Conservation (phyloP, 768 basidiomycete species). For the Tylopilus sp. region DNA sequence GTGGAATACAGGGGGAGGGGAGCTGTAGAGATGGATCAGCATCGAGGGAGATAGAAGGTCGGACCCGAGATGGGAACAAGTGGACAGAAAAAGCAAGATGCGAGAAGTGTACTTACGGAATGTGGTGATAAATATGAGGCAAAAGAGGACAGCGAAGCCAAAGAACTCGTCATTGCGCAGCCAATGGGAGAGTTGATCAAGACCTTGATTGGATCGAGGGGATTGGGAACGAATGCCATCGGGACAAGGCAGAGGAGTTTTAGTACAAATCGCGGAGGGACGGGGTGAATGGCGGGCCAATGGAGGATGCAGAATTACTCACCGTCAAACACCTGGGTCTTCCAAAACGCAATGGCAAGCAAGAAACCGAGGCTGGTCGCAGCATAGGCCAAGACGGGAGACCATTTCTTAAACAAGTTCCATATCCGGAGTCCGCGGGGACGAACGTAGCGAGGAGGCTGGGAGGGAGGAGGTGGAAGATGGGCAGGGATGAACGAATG, state of each 20-base stretch:
- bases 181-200: conserved; percentile 80
- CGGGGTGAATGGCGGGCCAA: not conserved
- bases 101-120: conserved; percentile 58
- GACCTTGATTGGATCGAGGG: conserved; percentile 43
- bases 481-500: conserved; percentile 23
- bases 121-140: conserved; percentile 81
- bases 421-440: conserved; percentile 52
- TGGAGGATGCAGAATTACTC: conserved; percentile 28
- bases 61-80: not conserved
- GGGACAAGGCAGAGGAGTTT: not conserved
- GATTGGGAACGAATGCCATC: not conserved
- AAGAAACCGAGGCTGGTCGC: conserved; percentile 76
- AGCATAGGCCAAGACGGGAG: conserved; percentile 74
- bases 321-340: conserved; percentile 80
- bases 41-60: conserved; percentile 9
- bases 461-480: conserved; percentile 14
- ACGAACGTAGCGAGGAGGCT: conserved; percentile 36
- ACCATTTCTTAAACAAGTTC: conserved; percentile 67
- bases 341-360: conserved; percentile 80
- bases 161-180: conserved; percentile 66
- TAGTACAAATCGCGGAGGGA: not conserved
- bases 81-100: conserved; percentile 10
- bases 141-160: conserved; percentile 78
- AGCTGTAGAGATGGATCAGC: conserved; percentile 42
- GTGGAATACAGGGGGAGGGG: conserved; percentile 92